phyloP scores from a whole-genome alignment of 2,329 filamentous ascomycete species.

The Penicillium vulpinum region DNA sequence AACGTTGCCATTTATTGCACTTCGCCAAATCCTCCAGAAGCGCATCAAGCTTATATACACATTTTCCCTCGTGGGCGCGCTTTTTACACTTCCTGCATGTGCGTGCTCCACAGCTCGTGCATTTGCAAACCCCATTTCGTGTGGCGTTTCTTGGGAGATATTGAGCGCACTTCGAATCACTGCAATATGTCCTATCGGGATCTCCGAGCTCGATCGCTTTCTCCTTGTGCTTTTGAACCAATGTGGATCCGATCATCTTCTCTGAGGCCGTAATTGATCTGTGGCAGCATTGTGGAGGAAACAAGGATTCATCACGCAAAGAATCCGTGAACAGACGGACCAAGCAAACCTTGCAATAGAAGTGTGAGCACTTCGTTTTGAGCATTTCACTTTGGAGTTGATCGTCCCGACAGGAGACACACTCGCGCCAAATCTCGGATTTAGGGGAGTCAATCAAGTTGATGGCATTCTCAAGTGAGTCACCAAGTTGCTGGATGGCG shows the following conservation, averaged over 20 bases:
- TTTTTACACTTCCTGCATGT: constrained; percentile 6
- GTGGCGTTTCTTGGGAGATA: not conserved
- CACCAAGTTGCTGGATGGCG: not conserved
- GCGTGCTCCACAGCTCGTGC: not conserved
- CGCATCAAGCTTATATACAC: not conserved
- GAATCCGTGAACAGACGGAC: not conserved
- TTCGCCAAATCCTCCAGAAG: constrained; percentile 3
- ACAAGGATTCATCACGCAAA: constrained; percentile 1
- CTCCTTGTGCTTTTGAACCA: not conserved
- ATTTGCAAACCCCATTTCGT: not conserved
- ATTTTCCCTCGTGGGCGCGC: not conserved
- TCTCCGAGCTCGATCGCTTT: not conserved
- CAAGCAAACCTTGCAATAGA: not conserved
- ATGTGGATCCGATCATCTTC: not conserved
- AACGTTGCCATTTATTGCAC: constrained; percentile 1
- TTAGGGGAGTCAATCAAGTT: not conserved
- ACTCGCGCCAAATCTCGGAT: not conserved
- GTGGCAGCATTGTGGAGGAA: constrained; percentile 3
- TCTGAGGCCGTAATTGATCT: not conserved
- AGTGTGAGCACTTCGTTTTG: constrained; percentile 1
- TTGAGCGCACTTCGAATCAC: not conserved
- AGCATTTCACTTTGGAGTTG: not conserved
- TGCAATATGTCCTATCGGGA: constrained; percentile 2
- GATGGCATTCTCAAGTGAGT: not conserved
- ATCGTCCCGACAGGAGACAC: not conserved